Percentiles rank a stretch among this genome's conserved stretches.
Evolutionary conservation across 345 rosid species (phyloP).

Genomic region (Eucalyptus marginata): DNA sequence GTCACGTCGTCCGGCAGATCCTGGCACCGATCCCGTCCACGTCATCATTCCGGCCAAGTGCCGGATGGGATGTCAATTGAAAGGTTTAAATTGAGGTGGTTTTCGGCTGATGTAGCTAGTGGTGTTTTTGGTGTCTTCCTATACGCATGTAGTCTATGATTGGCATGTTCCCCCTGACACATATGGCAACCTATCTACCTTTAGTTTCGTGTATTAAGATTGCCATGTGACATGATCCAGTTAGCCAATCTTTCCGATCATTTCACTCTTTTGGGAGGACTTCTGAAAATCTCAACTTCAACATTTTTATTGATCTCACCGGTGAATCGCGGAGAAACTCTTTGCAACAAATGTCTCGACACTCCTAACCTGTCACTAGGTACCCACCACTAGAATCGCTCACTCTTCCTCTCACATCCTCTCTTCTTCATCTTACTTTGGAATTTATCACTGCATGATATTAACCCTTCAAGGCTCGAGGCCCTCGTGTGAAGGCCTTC

Average conservation of each 20-base stretch:
- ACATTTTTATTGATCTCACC: neutral
- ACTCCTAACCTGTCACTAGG: neutral
- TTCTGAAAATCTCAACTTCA: neutral
- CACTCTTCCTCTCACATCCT: neutral
- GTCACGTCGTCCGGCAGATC: too few species aligned
- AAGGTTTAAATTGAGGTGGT: too few species aligned
- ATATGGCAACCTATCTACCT: neutral
- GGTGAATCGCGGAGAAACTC: neutral
- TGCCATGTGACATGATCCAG: neutral
- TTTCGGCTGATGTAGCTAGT: too few species aligned
- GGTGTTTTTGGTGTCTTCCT: neutral
- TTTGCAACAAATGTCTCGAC: neutral
- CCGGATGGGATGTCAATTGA: too few species aligned
- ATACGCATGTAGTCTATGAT: neutral
- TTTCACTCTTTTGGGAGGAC: neutral
- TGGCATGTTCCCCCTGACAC: rapidly evolving
- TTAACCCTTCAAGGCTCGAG: neutral
- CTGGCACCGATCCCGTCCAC: too few species aligned
- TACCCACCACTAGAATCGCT: neutral
- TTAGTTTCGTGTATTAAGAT: too few species aligned
- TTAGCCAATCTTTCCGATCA: neutral
- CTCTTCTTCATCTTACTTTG: neutral
- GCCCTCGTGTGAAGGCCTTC: neutral
- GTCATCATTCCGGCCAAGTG: too few species aligned
- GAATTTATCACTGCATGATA: neutral